phyloP scores from a whole-genome alignment of 306 rosid genomes.

The Psophocarpus tetragonolobus region DNA sequence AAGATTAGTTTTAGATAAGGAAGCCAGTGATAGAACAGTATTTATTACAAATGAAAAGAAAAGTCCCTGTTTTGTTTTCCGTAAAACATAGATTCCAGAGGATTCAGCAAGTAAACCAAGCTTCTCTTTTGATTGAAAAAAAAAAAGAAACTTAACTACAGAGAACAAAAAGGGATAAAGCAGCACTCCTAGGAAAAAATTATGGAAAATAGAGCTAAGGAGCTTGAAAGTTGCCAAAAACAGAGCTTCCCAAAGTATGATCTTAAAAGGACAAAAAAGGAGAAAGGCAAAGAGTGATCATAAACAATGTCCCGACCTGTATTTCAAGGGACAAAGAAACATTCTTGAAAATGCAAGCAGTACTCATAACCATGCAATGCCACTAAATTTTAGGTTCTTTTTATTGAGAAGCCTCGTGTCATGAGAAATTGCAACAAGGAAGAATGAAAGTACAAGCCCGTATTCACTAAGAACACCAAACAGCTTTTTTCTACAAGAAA shows the following conservation, averaged over 20 bases:
- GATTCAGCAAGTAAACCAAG: not conserved
- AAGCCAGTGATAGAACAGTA: not conserved
- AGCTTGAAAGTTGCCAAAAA: not conserved
- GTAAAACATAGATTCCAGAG: not conserved
- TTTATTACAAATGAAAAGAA: not conserved
- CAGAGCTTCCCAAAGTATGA: too few relatives aligned
- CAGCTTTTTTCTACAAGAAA: not conserved
- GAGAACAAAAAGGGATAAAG: not conserved
- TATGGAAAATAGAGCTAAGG: not conserved
- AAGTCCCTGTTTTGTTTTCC: not conserved
- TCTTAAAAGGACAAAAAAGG: too few relatives aligned
- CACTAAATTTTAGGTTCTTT: too few relatives aligned
- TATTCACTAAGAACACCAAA: not conserved
- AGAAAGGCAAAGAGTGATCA: too few relatives aligned
- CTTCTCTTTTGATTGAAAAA: not conserved
- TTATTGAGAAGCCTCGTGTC: not conserved
- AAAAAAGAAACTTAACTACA: not conserved
- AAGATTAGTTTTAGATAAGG: conserved; percentile 12
- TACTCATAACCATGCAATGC: too few relatives aligned
- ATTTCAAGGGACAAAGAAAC: not conserved
- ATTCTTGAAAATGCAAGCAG: not conserved
- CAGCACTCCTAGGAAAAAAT: not conserved
- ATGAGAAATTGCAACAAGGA: not conserved
- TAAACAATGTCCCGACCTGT: not conserved
- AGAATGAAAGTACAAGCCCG: not conserved